Base-by-base conservation (phyloP, 345 rosid genomes). In the Clarkia xantiana region DNA sequence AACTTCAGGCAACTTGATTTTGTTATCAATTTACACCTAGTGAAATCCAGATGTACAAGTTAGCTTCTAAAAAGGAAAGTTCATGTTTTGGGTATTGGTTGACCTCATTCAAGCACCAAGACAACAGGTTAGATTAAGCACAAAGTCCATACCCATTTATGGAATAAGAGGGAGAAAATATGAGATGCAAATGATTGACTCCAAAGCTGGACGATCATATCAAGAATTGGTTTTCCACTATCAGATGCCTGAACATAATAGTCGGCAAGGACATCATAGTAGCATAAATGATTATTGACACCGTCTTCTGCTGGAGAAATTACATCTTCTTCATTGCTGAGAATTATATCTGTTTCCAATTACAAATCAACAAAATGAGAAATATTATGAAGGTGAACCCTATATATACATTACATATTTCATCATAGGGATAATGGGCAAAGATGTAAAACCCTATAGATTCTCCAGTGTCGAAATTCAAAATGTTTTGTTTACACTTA, bases 121-220 rank as follows among this genome's bases (percentile, higher is more conserved):
- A 14, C 16, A 17, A 19, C 14, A 55, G 18, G 36, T 18, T 13
- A 48, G 44, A 17, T 18, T 36, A 47, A 40, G 14, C 10, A 38
- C 8, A 63, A 56, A 56, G n/a, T 42, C 0, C 73, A 40, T 76
- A 91, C 99, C 96, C 95, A 82, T 75, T 93, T 87, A 66, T 93
- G 95, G 50, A 93, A 93, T 57, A 87, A 66, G 11, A 93, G 91
- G 51, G 91, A 52, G 58, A 84, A 93, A 20, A 87, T 79, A 64
- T 87, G 82, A 10, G 95, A 87, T 50, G 95, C 94, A 67, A 87
- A 87, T 10, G 90, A 87, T 64, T 93, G 99, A 69, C 95, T 93
- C 99, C 99, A 93, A 1, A 93, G 84, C 64, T 77, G 99, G 47
- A 87, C 84, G 63, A 93, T 84, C 76, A 82, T 59, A 74, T 84